phyloP scores from a whole-genome alignment of 441 rosid genomes.

The Pelargonium australe region DNA sequence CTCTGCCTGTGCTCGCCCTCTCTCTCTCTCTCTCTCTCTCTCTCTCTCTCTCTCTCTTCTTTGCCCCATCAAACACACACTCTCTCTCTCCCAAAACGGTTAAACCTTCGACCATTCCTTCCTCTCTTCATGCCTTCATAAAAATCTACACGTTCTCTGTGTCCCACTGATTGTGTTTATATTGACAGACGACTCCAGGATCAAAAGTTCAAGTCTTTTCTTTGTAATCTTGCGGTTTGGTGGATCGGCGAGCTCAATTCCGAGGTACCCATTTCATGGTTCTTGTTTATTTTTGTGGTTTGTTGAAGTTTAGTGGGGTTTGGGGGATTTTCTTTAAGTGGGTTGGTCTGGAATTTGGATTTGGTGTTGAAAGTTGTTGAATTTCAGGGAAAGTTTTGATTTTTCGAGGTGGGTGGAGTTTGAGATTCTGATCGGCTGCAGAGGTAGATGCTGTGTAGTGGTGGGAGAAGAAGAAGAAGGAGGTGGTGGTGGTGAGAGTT shows the following conservation, averaged over 20 bases:
- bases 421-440: slow-evolving; percentile 8
- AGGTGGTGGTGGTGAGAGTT: slow-evolving; percentile 12
- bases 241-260: slow-evolving; percentile 22
- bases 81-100: slow-evolving; percentile 3
- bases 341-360: slow-evolving; percentile 16
- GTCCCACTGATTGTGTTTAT: neutral
- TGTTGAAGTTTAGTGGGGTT: slow-evolving; percentile 5
- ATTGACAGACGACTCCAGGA: slow-evolving; percentile 14
- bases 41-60: slow-evolving; percentile 11
- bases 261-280: slow-evolving; percentile 16
- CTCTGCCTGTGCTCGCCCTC: too few species aligned
- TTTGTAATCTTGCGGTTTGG: slow-evolving; percentile 13
- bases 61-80: slow-evolving; percentile 16
- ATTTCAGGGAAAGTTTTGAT: slow-evolving; percentile 3
- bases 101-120: slow-evolving; percentile 8
- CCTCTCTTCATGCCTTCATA: neutral
- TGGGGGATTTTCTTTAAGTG: neutral
- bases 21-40: too few species aligned
- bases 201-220: slow-evolving; percentile 16
- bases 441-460: slow-evolving; percentile 26
- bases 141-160: neutral
- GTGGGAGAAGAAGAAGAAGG: slow-evolving; percentile 13
- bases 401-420: neutral
- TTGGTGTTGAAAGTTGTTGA: slow-evolving; percentile 11
- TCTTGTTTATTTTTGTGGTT: slow-evolving; percentile 4